These are phyloP conservation scores for Saxispiralis lemnorum DNA, from an alignment of 495 filamentous ascomycete genomes.

Conservation along the genomic window DNA sequence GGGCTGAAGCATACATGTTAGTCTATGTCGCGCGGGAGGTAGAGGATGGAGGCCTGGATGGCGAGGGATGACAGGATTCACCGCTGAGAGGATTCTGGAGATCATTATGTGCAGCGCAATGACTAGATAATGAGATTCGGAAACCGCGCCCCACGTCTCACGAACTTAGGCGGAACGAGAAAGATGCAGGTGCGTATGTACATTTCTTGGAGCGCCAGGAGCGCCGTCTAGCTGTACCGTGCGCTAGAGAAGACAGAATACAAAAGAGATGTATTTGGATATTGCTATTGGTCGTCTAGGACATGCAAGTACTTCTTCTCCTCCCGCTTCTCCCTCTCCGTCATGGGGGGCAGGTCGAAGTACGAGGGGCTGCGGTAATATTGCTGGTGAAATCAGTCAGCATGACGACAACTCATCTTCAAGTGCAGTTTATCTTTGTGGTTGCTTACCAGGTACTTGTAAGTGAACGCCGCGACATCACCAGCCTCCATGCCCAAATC, in stretches of 20 bases:
- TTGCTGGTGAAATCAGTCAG: slow-evolving; percentile 34
- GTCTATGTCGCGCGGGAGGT: slow-evolving; percentile 41
- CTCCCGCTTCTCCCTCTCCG: slow-evolving; percentile 82
- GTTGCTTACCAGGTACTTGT: slow-evolving; percentile 71
- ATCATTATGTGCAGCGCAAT: too few relatives aligned
- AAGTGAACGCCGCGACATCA: slow-evolving; percentile 66
- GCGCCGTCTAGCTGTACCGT: background rate
- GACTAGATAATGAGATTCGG: too few relatives aligned
- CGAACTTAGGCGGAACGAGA: too few relatives aligned
- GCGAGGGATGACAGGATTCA: too few relatives aligned
- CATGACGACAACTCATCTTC: background rate
- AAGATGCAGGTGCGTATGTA: too few relatives aligned
- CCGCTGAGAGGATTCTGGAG: background rate
- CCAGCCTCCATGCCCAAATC: slow-evolving; percentile 77
- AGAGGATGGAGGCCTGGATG: background rate
- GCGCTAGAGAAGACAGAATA: background rate
- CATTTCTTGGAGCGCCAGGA: too few relatives aligned
- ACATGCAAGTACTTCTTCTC: slow-evolving; percentile 95
- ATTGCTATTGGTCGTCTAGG: slow-evolving; percentile 59
- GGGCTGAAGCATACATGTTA: slow-evolving; percentile 66
- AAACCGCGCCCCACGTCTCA: too few relatives aligned
- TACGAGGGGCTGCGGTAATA: slow-evolving; percentile 62
- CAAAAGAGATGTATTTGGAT: too few relatives aligned
- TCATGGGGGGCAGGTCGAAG: slow-evolving; percentile 86
- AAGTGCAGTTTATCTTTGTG: background rate